Evolutionary conservation across 352 stramenopile species (phyloP), one percentile per base, ranked within the genome.

Genomic region (Peronospora belbahrii): DNA sequence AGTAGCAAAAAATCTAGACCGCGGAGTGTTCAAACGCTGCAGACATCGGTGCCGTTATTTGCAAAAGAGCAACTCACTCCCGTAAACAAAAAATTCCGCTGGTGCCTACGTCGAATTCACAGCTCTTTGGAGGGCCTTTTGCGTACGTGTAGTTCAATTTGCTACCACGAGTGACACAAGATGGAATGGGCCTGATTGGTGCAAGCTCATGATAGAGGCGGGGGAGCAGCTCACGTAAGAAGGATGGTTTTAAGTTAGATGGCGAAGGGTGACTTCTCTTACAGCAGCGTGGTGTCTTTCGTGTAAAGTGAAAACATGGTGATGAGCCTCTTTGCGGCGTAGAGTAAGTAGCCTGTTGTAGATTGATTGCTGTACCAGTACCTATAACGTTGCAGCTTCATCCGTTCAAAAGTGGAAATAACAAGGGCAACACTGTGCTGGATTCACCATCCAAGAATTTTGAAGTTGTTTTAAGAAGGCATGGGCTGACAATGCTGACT

Each of bases 401-500:
- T 33, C 68, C 90, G 40, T 68, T 65, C 13, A 51, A 40, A 15
- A 32, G 49, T 56, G 23, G 30, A 67, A 46, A 53, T 6, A 48
- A 60, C 14, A 50, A 96, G 5, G 85, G 72, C 35, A 83, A 66
- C 31, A 78, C 63, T 31, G 73, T 92, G 17, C 59, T 92, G 8
- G 65, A 71, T 37, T 83, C 72, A 4, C 75, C 73, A n/a, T 93
- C 80, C 33, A 25, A 65, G 11, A 58, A 56, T 13, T 83, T 96
- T 25, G 80, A 93, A 47, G 46, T 65, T 10, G 67, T 67, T 22
- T 95, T 50, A 92, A 92, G 50, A 68, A 85, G 33, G 57, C 97
- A 11, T 98, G 95, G 93, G 89, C 86, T 9, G 90, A 98, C 57
- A 98, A 98, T 66, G 95, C 93, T 7, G 94, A 98, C 69, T 88